A percentile compares a stretch with the other conserved stretches of the same genome.
Conservation (phyloP, 768 basidiomycete genomes). For the Trichaptum fuscoviolaceum region DNA sequence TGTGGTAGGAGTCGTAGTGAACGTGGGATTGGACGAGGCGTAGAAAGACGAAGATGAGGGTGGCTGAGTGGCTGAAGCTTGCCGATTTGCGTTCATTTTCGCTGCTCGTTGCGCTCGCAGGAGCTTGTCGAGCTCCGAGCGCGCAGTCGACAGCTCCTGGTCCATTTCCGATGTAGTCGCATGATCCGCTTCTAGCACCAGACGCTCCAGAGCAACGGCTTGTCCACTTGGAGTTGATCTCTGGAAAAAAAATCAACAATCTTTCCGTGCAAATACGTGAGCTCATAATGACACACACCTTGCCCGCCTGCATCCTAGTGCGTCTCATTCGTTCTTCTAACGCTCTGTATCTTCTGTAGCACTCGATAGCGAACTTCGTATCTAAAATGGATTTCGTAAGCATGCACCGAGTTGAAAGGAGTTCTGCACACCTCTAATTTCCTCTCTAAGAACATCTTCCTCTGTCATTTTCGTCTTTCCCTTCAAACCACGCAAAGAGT, state of each 20-base stretch:
- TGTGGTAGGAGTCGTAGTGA: slow-evolving; percentile 8
- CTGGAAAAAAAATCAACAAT: slow-evolving; percentile 29
- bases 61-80: slow-evolving; percentile 24
- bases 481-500: slow-evolving; percentile 34
- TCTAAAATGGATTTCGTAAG: slow-evolving; percentile 33
- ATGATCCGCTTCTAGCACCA: slow-evolving; percentile 61
- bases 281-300: slow-evolving; percentile 38
- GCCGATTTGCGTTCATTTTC: background rate
- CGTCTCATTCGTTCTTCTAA: slow-evolving; percentile 57
- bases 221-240: slow-evolving; percentile 57
- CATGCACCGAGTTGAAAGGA: background rate
- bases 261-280: background rate
- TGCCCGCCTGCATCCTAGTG: slow-evolving; percentile 46
- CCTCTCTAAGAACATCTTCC: slow-evolving; percentile 37
- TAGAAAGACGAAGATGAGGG: slow-evolving; percentile 20
- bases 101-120: slow-evolving; percentile 63
- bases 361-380: slow-evolving; percentile 65
- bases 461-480: slow-evolving; percentile 58
- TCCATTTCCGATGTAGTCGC: slow-evolving; percentile 51
- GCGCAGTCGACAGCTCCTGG: slow-evolving; percentile 55
- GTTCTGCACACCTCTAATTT: slow-evolving; percentile 43
- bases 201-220: slow-evolving; percentile 57
- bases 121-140: slow-evolving; percentile 59
- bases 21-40: slow-evolving; percentile 7
- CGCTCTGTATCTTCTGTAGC: slow-evolving; percentile 49